Conservation (phyloP, 2,329 filamentous ascomycete genomes). For the Venturia aucupariae region DNA sequence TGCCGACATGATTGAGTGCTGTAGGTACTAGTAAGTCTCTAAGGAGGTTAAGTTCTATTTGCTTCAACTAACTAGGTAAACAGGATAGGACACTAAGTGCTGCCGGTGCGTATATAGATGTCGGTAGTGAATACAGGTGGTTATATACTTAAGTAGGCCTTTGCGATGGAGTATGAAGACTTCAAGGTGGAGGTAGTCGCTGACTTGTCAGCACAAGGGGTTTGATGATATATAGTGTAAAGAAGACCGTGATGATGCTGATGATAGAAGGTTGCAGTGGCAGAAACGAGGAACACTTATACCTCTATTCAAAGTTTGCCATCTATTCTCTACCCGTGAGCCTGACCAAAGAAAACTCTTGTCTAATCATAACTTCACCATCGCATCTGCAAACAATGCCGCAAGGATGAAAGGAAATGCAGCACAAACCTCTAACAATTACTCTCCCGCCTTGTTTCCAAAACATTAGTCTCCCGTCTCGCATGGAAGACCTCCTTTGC, state of each 20-base stretch:
- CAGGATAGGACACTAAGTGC: background rate
- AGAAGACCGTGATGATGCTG: background rate
- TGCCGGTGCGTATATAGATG: background rate
- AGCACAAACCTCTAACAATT: background rate
- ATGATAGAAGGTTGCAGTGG: background rate
- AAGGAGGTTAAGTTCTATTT: background rate
- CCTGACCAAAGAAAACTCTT: background rate
- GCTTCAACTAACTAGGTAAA: background rate
- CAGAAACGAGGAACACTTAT: background rate
- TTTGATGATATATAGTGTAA: background rate
- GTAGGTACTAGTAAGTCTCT: background rate
- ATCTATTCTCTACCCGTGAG: background rate
- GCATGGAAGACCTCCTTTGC: background rate
- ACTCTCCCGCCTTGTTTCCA: background rate
- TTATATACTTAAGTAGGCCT: background rate
- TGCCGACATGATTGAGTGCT: background rate
- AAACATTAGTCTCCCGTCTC: background rate
- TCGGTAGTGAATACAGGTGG: background rate
- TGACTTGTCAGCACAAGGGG: background rate
- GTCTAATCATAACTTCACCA: background rate
- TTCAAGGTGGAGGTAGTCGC: background rate
- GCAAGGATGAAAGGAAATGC: no score
- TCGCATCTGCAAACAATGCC: no score
- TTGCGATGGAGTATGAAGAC: background rate
- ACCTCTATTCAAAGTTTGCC: background rate